Evolutionary conservation across 225 moss, liverwort and hornwort species (phyloP).

Genomic region (Sphagnum contortum): DNA sequence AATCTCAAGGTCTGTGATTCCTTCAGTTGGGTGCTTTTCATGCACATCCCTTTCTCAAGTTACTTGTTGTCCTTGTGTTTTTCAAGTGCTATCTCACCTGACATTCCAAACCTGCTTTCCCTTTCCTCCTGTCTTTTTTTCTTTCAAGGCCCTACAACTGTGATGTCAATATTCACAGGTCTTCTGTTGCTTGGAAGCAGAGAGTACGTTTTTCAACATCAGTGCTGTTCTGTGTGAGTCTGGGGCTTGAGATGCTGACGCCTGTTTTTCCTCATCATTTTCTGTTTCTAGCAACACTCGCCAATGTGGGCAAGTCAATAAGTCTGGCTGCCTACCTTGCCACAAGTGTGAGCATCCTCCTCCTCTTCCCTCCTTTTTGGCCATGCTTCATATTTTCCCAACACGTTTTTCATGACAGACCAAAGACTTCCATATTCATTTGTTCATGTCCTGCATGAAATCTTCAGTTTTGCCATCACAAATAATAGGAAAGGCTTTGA

Average conservation of each 20-base stretch:
- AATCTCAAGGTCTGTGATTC: slow-evolving; percentile 56
- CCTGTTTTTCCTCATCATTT: slow-evolving; percentile 69
- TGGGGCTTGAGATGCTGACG: slow-evolving; percentile 88
- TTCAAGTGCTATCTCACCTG: no score
- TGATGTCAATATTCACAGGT: no score
- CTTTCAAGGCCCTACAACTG: no score
- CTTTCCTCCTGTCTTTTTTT: no score
- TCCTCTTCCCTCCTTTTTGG: slow-evolving; percentile 9
- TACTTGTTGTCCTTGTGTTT: background rate
- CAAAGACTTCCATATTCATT: background rate
- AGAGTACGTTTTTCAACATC: slow-evolving; percentile 92
- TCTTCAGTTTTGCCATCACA: background rate
- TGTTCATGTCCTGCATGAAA: slow-evolving; percentile 3
- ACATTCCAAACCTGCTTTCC: no score
- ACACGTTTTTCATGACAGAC: no score
- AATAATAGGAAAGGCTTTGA: background rate
- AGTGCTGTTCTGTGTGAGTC: slow-evolving; percentile 67
- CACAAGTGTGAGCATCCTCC: slow-evolving; percentile 65
- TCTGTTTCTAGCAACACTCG: slow-evolving; percentile 75
- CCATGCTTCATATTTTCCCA: background rate
- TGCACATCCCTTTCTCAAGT: background rate
- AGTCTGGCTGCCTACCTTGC: slow-evolving; percentile 83
- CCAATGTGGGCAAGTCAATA: slow-evolving; percentile 86
- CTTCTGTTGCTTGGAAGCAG: slow-evolving; percentile 17
- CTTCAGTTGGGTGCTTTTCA: background rate